Conservation (phyloP, 169 alveolate genomes). For the Eimeria brunetti region DNA sequence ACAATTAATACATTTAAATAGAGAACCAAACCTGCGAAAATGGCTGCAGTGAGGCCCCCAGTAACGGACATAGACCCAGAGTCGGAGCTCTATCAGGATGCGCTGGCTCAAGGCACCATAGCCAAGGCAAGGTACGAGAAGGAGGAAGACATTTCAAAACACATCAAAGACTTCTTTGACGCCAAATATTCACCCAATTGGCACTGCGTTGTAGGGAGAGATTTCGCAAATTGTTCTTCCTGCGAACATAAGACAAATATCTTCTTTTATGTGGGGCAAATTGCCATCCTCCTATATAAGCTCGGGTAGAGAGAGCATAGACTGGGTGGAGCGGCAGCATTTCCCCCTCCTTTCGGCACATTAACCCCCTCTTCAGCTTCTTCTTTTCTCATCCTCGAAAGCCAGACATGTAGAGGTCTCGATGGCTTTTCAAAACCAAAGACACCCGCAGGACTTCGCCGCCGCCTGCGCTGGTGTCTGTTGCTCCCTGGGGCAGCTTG, state of each 20-base stretch:
- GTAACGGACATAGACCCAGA: slow-evolving; percentile 78
- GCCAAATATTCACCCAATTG: slow-evolving; percentile 94
- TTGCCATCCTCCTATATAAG: slow-evolving; percentile 87
- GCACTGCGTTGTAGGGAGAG: slow-evolving; percentile 97
- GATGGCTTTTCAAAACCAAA: slow-evolving; percentile 25
- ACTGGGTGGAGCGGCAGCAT: neutral
- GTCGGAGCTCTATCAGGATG: slow-evolving; percentile 82
- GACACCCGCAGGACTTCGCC: slow-evolving; percentile 1
- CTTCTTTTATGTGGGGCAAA: slow-evolving; percentile 94
- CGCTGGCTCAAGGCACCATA: slow-evolving; percentile 79
- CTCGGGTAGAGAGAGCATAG: slow-evolving; percentile 26
- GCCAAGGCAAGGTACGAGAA: slow-evolving; percentile 82
- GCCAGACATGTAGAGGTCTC: neutral
- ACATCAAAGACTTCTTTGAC: slow-evolving; percentile 92
- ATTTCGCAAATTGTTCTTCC: slow-evolving; percentile 92
- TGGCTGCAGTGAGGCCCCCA: slow-evolving; percentile 64
- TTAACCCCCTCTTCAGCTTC: neutral
- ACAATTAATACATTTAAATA: slow-evolving; percentile 15
- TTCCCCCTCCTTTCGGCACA: neutral
- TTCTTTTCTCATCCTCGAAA: neutral
- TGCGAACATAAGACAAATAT: slow-evolving; percentile 92
- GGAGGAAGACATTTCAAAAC: slow-evolving; percentile 91
- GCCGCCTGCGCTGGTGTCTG: slow-evolving; percentile 7
- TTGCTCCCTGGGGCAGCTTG: neutral
- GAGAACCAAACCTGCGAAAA: neutral